phyloP scores from a whole-genome alignment of 176 grass and related monocot species.

The Eragrostis curvula region DNA sequence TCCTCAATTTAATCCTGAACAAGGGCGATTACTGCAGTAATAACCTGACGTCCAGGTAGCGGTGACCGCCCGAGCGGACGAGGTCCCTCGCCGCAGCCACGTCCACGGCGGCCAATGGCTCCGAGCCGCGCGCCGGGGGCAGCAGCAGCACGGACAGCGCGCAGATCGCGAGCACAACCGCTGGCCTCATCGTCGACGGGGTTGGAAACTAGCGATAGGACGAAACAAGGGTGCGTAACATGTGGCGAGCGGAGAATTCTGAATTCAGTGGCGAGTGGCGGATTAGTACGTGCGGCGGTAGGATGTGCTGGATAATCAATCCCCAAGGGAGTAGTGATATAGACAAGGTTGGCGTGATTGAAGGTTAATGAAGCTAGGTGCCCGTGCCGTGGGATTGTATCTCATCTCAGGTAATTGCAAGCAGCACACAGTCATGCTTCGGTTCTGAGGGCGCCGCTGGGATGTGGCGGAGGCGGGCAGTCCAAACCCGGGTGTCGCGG shows the following conservation, averaged over 20 bases:
- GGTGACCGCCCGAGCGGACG: conserved; percentile 49
- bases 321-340: neutral
- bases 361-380: neutral
- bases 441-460: neutral
- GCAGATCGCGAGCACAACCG: conserved; percentile 10
- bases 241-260: neutral
- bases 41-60: conserved; percentile 76
- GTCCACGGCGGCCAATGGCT: conserved; percentile 32
- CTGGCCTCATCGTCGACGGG: neutral
- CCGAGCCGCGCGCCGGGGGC: neutral
- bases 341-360: neutral
- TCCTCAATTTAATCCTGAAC: neutral
- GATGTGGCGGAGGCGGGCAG: neutral
- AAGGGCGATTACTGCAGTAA: neutral
- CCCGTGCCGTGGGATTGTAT: neutral
- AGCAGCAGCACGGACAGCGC: conserved; percentile 10
- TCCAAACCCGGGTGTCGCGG: neutral
- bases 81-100: conserved; percentile 50
- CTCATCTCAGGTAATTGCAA: neutral
- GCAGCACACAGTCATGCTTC: neutral
- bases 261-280: neutral
- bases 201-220: neutral
- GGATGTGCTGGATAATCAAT: neutral
- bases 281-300: neutral
- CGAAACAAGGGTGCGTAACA: neutral